A percentile compares a stretch with the other conserved stretches of the same genome.
Conservation (phyloP, 768 basidiomycete genomes). For the Russula olivacea region DNA sequence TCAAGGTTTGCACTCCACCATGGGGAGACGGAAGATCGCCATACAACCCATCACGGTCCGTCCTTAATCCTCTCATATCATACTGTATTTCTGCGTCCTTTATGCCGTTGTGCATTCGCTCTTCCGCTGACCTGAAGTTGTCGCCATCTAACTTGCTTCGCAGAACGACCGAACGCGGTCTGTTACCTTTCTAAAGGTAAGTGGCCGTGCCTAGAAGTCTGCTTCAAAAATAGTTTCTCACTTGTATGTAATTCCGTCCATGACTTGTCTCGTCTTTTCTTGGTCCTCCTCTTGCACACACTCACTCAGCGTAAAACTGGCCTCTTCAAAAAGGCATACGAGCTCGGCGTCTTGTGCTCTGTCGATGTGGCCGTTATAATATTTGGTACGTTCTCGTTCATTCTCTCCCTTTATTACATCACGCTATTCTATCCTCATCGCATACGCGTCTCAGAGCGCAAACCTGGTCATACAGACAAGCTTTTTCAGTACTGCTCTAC, state of each 20-base stretch:
- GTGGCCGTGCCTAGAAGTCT: slow-evolving; percentile 29
- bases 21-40: slow-evolving; percentile 79
- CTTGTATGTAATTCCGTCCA: slow-evolving; percentile 47
- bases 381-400: slow-evolving; percentile 49
- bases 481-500: slow-evolving; percentile 76
- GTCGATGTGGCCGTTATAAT: slow-evolving; percentile 87
- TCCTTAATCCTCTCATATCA: slow-evolving; percentile 25
- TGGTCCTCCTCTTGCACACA: slow-evolving; percentile 20
- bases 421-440: not conserved
- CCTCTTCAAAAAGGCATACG: slow-evolving; percentile 87
- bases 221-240: slow-evolving; percentile 34
- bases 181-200: slow-evolving; percentile 85
- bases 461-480: slow-evolving; percentile 72
- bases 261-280: slow-evolving; percentile 12
- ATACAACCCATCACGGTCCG: slow-evolving; percentile 75
- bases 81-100: slow-evolving; percentile 24
- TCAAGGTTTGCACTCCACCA: slow-evolving; percentile 27
- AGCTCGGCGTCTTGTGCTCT: slow-evolving; percentile 84
- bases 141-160: slow-evolving; percentile 30
- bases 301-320: slow-evolving; percentile 71
- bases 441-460: slow-evolving; percentile 49
- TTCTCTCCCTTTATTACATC: slow-evolving; percentile 13
- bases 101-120: slow-evolving; percentile 27
- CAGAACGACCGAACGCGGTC: slow-evolving; percentile 90
- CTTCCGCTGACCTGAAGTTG: slow-evolving; percentile 11